phyloP scores from a whole-genome alignment of 2,329 filamentous ascomycete species.

The Fusarium sp. region DNA sequence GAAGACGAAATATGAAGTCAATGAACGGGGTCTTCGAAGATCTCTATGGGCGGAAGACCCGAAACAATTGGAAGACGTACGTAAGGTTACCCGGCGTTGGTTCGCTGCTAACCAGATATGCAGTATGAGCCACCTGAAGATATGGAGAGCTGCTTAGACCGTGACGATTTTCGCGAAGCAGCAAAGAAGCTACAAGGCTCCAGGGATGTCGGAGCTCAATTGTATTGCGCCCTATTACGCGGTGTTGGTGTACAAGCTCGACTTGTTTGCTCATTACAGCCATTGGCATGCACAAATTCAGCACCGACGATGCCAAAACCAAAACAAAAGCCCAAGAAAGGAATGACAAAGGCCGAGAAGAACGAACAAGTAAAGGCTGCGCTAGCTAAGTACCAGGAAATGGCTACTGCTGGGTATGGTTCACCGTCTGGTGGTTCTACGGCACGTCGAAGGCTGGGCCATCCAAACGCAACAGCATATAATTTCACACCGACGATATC shows the following conservation, averaged over 20 bases:
- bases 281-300: conserved; percentile 73
- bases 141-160: conserved; percentile 75
- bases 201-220: conserved; percentile 86
- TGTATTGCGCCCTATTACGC: conserved; percentile 89
- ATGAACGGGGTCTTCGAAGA: conserved; percentile 74
- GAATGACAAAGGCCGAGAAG: conserved; percentile 47
- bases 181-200: conserved; percentile 80
- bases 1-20: conserved; percentile 75
- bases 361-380: conserved; percentile 53
- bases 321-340: conserved; percentile 44
- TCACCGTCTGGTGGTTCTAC: conserved; percentile 51
- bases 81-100: too few relatives aligned
- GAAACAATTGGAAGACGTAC: conserved; percentile 69
- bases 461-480: conserved; percentile 66
- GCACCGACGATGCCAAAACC: conserved; percentile 61
- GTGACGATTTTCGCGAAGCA: conserved; percentile 76
- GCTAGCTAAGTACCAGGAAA: conserved; percentile 55
- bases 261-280: conserved; percentile 90
- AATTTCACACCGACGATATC: conserved; percentile 59
- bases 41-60: conserved; percentile 80
- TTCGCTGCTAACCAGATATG: conserved; percentile 35
- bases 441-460: conserved; percentile 62
- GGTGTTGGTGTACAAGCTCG: conserved; percentile 83
- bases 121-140: conserved; percentile 70
- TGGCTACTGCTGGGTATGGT: conserved; percentile 43